These are phyloP conservation scores for Syncephalis plumigaleata DNA, from an alignment of 371 early-diverging fungal genomes.

Conservation along the genomic window DNA sequence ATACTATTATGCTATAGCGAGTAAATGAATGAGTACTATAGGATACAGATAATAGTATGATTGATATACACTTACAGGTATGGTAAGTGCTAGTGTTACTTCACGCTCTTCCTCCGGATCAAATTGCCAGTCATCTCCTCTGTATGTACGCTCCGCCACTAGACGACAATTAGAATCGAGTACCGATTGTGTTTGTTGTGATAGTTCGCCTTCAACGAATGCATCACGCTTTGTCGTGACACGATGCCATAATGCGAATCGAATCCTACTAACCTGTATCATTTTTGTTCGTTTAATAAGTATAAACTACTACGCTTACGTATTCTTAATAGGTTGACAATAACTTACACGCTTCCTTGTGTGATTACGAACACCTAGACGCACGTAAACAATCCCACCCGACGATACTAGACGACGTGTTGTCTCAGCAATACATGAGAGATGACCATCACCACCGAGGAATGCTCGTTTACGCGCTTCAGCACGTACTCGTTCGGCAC, in stretches of 20 bases:
- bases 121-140: background rate
- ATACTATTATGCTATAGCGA: background rate
- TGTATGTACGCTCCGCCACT: background rate
- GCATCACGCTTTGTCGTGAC: background rate
- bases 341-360: constrained; percentile 13
- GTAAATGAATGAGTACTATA: too few species aligned
- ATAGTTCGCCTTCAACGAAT: background rate
- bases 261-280: constrained; percentile 1
- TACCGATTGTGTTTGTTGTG: too few species aligned
- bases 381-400: constrained; percentile 15
- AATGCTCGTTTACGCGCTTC: constrained; percentile 15
- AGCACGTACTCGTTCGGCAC: constrained; percentile 11
- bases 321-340: background rate
- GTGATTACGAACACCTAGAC: constrained; percentile 12
- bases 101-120: background rate
- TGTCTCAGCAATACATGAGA: constrained; percentile 14
- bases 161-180: background rate
- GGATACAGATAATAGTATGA: too few species aligned
- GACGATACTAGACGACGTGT: constrained; percentile 14
- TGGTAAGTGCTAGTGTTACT: background rate
- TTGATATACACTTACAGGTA: constrained; percentile 1
- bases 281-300: too few species aligned
- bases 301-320: background rate
- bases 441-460: constrained; percentile 14
- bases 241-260: background rate